These are phyloP conservation scores for Crithidia acanthocephali DNA, from an alignment of 208 protist species.

Conservation along the genomic window DNA sequence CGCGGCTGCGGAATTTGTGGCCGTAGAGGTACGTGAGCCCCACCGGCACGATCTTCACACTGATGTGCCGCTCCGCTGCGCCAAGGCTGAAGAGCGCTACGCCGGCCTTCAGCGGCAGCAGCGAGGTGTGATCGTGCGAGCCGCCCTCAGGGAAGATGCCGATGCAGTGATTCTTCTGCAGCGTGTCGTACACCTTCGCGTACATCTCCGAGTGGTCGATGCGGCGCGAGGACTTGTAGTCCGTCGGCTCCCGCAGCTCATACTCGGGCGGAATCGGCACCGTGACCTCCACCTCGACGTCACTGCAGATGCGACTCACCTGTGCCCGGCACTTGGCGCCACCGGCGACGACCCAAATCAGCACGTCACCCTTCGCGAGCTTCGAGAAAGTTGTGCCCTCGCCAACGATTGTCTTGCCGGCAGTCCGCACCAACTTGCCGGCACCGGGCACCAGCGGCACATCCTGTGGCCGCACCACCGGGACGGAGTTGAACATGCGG, in stretches of 20 bases:
- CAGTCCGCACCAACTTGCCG: slow-evolving; percentile 54
- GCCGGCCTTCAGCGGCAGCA: slow-evolving; percentile 96
- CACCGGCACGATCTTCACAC: slow-evolving; percentile 88
- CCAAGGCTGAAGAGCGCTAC: slow-evolving; percentile 94
- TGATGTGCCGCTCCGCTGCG: slow-evolving; percentile 82
- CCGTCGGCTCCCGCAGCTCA: slow-evolving; percentile 39
- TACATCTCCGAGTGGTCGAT: slow-evolving; percentile 94
- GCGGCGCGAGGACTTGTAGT: slow-evolving; percentile 80
- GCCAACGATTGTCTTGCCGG: slow-evolving; percentile 62
- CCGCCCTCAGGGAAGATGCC: slow-evolving; percentile 97
- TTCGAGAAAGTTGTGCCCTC: slow-evolving; percentile 74
- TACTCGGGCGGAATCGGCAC: slow-evolving; percentile 69
- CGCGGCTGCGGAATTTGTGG: slow-evolving; percentile 92
- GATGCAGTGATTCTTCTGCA: slow-evolving; percentile 86
- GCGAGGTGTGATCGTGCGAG: slow-evolving; percentile 93
- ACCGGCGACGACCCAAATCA: slow-evolving; percentile 55
- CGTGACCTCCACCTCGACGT: slow-evolving; percentile 80
- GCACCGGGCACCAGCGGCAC: slow-evolving; percentile 61
- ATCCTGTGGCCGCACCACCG: slow-evolving; percentile 94
- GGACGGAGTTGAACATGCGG: slow-evolving; percentile 88
- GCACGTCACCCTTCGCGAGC: slow-evolving; percentile 73
- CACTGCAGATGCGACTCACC: slow-evolving; percentile 62
- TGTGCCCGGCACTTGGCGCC: slow-evolving; percentile 65
- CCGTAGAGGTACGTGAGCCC: slow-evolving; percentile 94
- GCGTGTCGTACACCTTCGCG: slow-evolving; percentile 87